phyloP scores from a whole-genome alignment of 805 yeast species.

The Saturnispora quitensis region DNA sequence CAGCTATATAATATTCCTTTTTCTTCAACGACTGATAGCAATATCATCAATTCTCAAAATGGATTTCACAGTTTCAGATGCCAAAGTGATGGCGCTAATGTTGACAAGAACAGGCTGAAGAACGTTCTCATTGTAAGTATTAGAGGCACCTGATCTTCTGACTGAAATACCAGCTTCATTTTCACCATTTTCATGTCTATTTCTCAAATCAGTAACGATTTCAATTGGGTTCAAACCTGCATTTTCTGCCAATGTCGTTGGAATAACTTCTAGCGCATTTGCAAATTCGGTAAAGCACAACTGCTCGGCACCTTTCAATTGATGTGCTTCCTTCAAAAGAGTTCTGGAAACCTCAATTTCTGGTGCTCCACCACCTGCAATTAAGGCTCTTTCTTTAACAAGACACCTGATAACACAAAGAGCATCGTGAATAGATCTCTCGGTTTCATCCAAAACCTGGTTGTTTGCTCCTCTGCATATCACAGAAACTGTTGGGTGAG shows the following conservation, averaged over 20 bases:
- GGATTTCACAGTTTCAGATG: slow-evolving; percentile 94
- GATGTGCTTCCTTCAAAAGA: slow-evolving; percentile 59
- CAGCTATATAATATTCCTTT: not conserved
- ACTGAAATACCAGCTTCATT: slow-evolving; percentile 92
- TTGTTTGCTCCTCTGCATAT: slow-evolving; percentile 92
- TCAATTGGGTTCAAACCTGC: slow-evolving; percentile 89
- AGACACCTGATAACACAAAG: slow-evolving; percentile 86
- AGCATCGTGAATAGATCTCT: slow-evolving; percentile 95
- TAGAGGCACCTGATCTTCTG: slow-evolving; percentile 86
- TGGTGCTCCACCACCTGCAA: slow-evolving; percentile 99
- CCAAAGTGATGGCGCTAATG: slow-evolving; percentile 88
- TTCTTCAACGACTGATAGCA: slow-evolving; percentile 65
- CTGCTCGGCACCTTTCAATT: slow-evolving; percentile 77
- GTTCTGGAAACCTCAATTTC: slow-evolving; percentile 82
- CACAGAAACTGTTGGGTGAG: slow-evolving; percentile 70
- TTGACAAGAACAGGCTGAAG: slow-evolving; percentile 93
- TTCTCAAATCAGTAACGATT: slow-evolving; percentile 85
- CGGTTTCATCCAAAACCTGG: slow-evolving; percentile 89
- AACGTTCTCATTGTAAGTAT: slow-evolving; percentile 88
- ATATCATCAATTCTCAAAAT: slow-evolving; percentile 96
- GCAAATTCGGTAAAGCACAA: slow-evolving; percentile 90
- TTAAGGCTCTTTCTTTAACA: slow-evolving; percentile 78
- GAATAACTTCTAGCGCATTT: slow-evolving; percentile 83
- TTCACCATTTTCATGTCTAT: slow-evolving; percentile 86
- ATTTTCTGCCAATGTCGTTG: slow-evolving; percentile 89